Percentiles rank a stretch among this genome's conserved stretches.
phyloP scores from a whole-genome alignment of 371 early-diverging fungal genomes.

The Mortierella sp. region DNA sequence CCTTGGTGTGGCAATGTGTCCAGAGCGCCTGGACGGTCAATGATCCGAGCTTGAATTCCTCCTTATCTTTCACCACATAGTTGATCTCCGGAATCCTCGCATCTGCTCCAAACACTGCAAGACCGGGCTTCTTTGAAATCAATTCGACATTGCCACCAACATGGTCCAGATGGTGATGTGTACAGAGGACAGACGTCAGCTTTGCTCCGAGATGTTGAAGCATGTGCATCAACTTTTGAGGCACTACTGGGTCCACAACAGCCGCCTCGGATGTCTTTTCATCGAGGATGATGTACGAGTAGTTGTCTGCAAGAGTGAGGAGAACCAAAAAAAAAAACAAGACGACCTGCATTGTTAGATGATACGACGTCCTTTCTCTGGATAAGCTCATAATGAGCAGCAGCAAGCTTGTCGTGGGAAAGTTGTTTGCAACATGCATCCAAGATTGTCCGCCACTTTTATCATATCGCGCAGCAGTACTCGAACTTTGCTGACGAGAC shows the following conservation, averaged over 20 bases:
- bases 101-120: constrained; percentile 89
- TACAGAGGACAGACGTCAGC: constrained; percentile 71
- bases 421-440: too few relatives aligned
- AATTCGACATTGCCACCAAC: constrained; percentile 80
- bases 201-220: constrained; percentile 62
- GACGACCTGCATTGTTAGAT: background rate
- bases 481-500: too few relatives aligned
- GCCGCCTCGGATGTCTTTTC: constrained; percentile 66
- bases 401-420: too few relatives aligned
- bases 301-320: constrained; percentile 68
- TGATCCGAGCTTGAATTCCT: constrained; percentile 79
- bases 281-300: constrained; percentile 82
- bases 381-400: too few relatives aligned
- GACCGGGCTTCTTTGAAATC: constrained; percentile 67
- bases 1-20: constrained; percentile 92
- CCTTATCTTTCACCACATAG: constrained; percentile 77
- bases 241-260: constrained; percentile 76
- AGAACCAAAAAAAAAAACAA: background rate
- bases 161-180: constrained; percentile 89
- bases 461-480: too few relatives aligned
- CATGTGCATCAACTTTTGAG: constrained; percentile 63
- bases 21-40: constrained; percentile 70
- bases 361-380: too few relatives aligned
- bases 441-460: too few relatives aligned
- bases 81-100: constrained; percentile 88